Percentiles rank a stretch among this genome's conserved stretches.
These are phyloP conservation scores for Lodderomyces pseudojiufengensis DNA, from an alignment of 1,139 yeast genomes.

Conservation along the genomic window DNA sequence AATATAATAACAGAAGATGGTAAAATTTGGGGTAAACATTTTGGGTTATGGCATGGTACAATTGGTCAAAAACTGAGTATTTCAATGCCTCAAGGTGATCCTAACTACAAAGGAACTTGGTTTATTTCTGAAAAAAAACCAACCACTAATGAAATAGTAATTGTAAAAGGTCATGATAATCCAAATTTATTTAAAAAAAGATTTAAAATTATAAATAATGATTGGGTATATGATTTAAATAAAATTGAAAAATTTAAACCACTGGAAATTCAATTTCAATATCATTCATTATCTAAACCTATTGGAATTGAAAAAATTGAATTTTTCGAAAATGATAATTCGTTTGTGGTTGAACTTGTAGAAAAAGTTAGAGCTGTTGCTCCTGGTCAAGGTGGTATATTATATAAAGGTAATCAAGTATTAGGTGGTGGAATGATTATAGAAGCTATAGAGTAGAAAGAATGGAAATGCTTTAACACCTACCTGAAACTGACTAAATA, in stretches of 20 bases:
- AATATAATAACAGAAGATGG: slow-evolving; percentile 73
- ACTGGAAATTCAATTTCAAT: slow-evolving; percentile 48
- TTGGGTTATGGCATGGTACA: slow-evolving; percentile 92
- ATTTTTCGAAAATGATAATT: slow-evolving; percentile 12
- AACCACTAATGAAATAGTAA: slow-evolving; percentile 66
- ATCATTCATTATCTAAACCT: slow-evolving; percentile 67
- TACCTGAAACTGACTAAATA: too few relatives aligned
- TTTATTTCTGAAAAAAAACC: slow-evolving; percentile 69
- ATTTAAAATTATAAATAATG: slow-evolving; percentile 45
- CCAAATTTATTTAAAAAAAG: slow-evolving; percentile 49
- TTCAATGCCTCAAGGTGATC: slow-evolving; percentile 84
- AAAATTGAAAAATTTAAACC: slow-evolving; percentile 7
- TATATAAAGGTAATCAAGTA: slow-evolving; percentile 64
- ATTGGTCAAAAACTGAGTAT: slow-evolving; percentile 83
- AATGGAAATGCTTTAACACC: too few relatives aligned
- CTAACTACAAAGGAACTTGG: slow-evolving; percentile 76
- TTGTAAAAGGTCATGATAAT: slow-evolving; percentile 71
- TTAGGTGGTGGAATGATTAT: slow-evolving; percentile 67
- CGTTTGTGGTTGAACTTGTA: slow-evolving; percentile 35
- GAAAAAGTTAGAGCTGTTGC: slow-evolving; percentile 66
- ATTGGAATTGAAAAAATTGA: slow-evolving; percentile 19
- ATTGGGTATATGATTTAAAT: slow-evolving; percentile 39
- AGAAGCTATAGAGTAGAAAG: too few relatives aligned
- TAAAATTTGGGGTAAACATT: slow-evolving; percentile 71
- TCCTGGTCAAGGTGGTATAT: slow-evolving; percentile 81